These are phyloP conservation scores for Aegilops sharonensis DNA, from an alignment of 176 grass and related monocot species.

Conservation along the genomic window DNA sequence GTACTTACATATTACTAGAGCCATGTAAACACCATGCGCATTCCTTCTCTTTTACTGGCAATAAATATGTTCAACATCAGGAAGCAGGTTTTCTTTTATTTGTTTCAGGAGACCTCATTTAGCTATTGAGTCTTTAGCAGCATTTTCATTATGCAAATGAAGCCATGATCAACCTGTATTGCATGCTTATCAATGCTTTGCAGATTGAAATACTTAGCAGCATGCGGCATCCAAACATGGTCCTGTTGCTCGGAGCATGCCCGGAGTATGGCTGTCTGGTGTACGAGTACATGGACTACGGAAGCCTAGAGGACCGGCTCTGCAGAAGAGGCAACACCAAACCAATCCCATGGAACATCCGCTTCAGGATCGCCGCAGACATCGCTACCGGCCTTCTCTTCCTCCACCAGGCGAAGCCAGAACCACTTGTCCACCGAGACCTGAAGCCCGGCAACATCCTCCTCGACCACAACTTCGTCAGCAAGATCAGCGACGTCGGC, in stretches of 20 bases:
- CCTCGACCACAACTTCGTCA: conserved; percentile 77
- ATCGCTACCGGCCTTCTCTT: conserved; percentile 82
- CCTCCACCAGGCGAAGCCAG: conserved; percentile 84
- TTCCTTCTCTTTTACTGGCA: not conserved
- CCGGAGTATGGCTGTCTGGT: conserved; percentile 83
- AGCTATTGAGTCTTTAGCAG: not conserved
- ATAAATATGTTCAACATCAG: not conserved
- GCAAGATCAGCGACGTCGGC: conserved; percentile 92
- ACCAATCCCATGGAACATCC: conserved; percentile 68
- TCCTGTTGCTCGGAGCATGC: conserved; percentile 84
- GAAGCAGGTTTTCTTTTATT: not conserved
- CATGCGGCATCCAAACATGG: conserved; percentile 95
- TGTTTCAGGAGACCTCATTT: not conserved
- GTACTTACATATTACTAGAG: not conserved
- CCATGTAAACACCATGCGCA: not conserved
- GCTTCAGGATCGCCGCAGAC: conserved; percentile 81
- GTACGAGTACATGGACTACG: conserved; percentile 95
- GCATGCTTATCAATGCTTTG: not conserved
- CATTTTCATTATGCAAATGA: conserved; percentile 2
- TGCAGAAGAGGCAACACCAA: conserved; percentile 57
- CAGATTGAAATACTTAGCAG: conserved; percentile 84
- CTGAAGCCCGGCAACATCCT: conserved; percentile 97
- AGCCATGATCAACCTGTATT: not conserved
- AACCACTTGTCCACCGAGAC: conserved; percentile 87
- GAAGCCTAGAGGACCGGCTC: conserved; percentile 80